Percentiles rank a stretch among this genome's conserved stretches.
These are phyloP conservation scores for Yarrowia sp. DNA, from an alignment of 805 yeast genomes.

Conservation along the genomic window DNA sequence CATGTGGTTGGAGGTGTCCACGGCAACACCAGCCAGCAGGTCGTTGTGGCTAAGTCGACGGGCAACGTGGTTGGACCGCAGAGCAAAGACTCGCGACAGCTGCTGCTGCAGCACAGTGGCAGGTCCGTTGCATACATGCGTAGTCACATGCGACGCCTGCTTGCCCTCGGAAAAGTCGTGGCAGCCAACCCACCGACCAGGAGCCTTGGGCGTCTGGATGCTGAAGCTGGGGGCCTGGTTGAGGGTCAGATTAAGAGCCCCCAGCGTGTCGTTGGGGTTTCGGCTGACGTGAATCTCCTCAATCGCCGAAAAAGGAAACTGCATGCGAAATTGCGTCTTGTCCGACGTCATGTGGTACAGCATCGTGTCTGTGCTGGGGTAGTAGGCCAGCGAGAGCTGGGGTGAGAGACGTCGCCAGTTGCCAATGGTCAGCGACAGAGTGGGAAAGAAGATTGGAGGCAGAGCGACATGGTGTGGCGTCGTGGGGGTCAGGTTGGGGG, in stretches of 20 bases:
- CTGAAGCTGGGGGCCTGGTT: not conserved
- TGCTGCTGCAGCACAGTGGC: conserved; percentile 9
- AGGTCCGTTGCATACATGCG: not conserved
- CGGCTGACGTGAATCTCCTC: not conserved
- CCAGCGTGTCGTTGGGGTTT: not conserved
- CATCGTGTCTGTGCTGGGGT: conserved; percentile 14
- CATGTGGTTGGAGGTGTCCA: not conserved
- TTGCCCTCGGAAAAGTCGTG: conserved; percentile 14
- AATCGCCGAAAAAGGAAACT: not conserved
- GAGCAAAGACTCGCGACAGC: not conserved
- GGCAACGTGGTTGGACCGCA: not conserved
- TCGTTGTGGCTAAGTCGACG: too few relatives aligned
- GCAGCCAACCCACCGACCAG: not conserved
- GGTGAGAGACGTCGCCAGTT: conserved; percentile 11
- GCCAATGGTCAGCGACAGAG: conserved; percentile 1
- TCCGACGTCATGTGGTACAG: conserved; percentile 4
- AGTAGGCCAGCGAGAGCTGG: not conserved
- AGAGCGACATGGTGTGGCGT: not conserved
- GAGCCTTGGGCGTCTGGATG: not conserved
- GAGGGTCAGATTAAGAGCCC: not conserved
- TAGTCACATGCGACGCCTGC: not conserved
- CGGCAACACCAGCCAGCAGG: too few relatives aligned
- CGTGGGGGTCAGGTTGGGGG: not conserved
- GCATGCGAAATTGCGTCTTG: conserved; percentile 7
- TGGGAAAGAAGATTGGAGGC: conserved; percentile 7